Percentiles rank a stretch among this genome's conserved stretches.
These are phyloP conservation scores for Rostrohypoxylon terebratum DNA, from an alignment of 495 filamentous ascomycete genomes.

Conservation along the genomic window DNA sequence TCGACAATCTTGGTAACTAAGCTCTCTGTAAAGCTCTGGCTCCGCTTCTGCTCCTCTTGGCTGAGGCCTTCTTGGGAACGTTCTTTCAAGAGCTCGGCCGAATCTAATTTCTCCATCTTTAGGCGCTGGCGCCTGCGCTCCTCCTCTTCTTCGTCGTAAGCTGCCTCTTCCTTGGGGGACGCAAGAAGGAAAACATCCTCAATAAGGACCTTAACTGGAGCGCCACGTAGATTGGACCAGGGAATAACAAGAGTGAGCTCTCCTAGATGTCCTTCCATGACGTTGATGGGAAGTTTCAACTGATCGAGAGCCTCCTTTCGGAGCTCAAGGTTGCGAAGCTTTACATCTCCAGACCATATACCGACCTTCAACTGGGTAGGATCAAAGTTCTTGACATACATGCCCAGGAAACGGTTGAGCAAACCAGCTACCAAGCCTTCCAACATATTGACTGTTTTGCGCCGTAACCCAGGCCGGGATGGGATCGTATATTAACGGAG, in stretches of 20 bases:
- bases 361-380: conserved; percentile 95
- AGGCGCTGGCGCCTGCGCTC: conserved; percentile 80
- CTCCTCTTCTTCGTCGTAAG: conserved; percentile 94
- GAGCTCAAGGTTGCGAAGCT: conserved; percentile 89
- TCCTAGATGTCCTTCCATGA: conserved; percentile 93
- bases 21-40: conserved; percentile 95
- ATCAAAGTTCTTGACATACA: conserved; percentile 99
- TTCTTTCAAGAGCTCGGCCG: conserved; percentile 92
- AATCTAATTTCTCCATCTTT: conserved; percentile 98
- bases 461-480: conserved; percentile 68
- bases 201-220: conserved; percentile 92
- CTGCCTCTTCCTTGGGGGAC: conserved; percentile 91
- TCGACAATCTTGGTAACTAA: conserved; percentile 95
- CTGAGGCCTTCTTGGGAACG: conserved; percentile 92
- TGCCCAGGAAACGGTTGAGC: conserved; percentile 98
- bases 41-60: conserved; percentile 92
- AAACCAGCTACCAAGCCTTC: conserved; percentile 83
- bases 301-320: conserved; percentile 95
- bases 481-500: conserved; percentile 44
- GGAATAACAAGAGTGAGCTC: conserved; percentile 90
- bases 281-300: conserved; percentile 93
- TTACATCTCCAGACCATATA: conserved; percentile 98
- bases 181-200: conserved; percentile 96
- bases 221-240: conserved; percentile 94
- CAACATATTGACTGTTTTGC: conserved; percentile 63